Base-by-base conservation (phyloP, 768 basidiomycete species). In the Hericium rajendrae region DNA sequence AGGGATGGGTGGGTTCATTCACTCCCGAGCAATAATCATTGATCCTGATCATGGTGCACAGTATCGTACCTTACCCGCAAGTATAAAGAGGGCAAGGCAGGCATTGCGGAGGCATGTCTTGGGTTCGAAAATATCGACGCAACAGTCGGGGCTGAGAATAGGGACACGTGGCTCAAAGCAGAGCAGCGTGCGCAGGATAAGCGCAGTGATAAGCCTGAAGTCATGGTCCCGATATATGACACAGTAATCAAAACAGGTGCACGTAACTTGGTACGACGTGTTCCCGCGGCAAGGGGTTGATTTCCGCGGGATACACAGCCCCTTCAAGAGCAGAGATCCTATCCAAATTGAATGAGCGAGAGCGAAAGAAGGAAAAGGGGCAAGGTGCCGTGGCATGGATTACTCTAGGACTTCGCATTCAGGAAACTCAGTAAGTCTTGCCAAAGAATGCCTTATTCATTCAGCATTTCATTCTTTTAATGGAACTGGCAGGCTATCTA, bases 351-450 rank as follows among this genome's bases (percentile, higher is more conserved):
- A 24, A 12, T 5, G 11, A 50, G 26, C 26, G 26, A 26, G 26
- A 26, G 26, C 26, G 26, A 26, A 26, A 26, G 26, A 26, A 26
- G 26, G 26, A 26, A 22, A 37, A 28, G 6, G 50, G 37, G 40
- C 1, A 15, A 24, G 10, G 15, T 28, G 24, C 24, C 39, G 37
- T n/a, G 11, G 28, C 56, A 46, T 57, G 50, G 56, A 20, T 57
- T 10, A 15, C 13, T 10, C 32, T 15, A 5, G 18, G 56, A 13
- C 40, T 57, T 10, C 50, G 51, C 6, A 41, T 57, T 20, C 56
- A 57, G n/a, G 56, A 57, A 18, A 40, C 16, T 10, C 50, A 57
- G 56, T 57, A 43, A 13, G 50, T 1, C 13, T 50, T 41, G n/a
- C 38, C 40, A 1, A 4, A 26, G 22, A 57, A 5, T 8, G 49